phyloP scores from a whole-genome alignment of 305 asterid genomes.

The Ilex paraguariensis region DNA sequence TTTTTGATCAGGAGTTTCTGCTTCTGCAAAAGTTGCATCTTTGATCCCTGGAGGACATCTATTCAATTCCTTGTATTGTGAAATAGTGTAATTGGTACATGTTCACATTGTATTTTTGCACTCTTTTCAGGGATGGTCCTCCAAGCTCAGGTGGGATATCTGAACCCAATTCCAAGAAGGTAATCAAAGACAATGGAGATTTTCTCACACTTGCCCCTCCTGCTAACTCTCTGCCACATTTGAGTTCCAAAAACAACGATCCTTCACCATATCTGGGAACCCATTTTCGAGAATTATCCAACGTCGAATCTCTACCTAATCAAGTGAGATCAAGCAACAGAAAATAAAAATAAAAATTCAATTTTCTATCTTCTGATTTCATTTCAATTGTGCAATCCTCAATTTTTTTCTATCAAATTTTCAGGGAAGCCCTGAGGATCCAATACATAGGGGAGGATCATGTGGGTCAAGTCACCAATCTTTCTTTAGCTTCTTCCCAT shows the following conservation, averaged over 20 bases:
- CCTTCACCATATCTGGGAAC: background rate
- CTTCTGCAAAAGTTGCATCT: background rate
- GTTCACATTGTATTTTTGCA: background rate
- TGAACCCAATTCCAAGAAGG: conserved; percentile 22
- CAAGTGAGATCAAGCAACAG: background rate
- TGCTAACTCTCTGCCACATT: background rate
- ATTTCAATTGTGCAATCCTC: too few relatives aligned
- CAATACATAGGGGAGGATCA: conserved; percentile 18
- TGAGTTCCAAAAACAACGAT: background rate
- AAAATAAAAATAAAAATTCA: background rate
- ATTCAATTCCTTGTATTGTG: too few relatives aligned
- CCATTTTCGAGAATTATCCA: background rate
- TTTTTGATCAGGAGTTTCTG: background rate
- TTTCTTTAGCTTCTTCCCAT: conserved; percentile 56
- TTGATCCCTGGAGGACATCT: background rate
- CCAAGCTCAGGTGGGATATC: conserved; percentile 32
- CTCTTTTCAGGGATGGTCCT: conserved; percentile 42
- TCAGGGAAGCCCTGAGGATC: conserved; percentile 37
- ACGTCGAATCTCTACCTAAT: background rate
- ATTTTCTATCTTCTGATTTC: background rate
- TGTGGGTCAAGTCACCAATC: conserved; percentile 29
- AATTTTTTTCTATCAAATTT: conserved; percentile 1
- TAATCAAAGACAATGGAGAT: background rate
- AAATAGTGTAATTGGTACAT: background rate
- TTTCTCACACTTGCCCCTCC: conserved; percentile 3